Evolutionary conservation across 352 stramenopile genomes (phyloP).

Genomic region (Phytophthora pluvialis): DNA sequence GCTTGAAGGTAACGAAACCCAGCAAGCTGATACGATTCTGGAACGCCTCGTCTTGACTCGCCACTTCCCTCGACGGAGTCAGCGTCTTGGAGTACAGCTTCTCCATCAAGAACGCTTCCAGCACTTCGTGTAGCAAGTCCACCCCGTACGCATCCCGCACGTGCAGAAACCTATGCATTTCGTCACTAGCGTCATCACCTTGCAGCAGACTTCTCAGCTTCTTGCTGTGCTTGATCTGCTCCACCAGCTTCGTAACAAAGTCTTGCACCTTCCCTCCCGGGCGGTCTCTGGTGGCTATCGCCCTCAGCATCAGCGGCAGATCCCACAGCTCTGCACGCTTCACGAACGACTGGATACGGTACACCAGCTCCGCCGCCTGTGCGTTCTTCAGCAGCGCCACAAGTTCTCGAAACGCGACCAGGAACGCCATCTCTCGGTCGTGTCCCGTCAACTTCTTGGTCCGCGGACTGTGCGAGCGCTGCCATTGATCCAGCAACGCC

Average conservation of each 20-base stretch:
- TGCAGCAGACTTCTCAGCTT: constrained; percentile 40
- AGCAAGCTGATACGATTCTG: constrained; percentile 71
- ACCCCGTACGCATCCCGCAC: constrained; percentile 45
- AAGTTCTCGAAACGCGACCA: constrained; percentile 66
- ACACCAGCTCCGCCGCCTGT: constrained; percentile 70
- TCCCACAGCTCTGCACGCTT: constrained; percentile 67
- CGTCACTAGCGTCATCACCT: constrained; percentile 10
- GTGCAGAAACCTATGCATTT: constrained; percentile 37
- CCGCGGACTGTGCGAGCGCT: constrained; percentile 40
- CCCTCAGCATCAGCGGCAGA: constrained; percentile 51
- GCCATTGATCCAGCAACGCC: constrained; percentile 50
- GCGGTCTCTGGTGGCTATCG: constrained; percentile 44
- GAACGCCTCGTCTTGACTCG: constrained; percentile 64
- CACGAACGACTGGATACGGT: constrained; percentile 83
- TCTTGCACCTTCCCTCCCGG: constrained; percentile 63
- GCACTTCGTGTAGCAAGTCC: constrained; percentile 63
- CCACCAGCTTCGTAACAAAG: constrained; percentile 69
- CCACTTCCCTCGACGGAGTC: constrained; percentile 47
- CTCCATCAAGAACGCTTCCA: constrained; percentile 92
- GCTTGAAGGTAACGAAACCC: constrained; percentile 81
- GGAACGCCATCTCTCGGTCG: constrained; percentile 67
- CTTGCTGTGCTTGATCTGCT: constrained; percentile 57
- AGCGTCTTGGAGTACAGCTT: constrained; percentile 86
- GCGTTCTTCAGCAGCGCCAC: constrained; percentile 65
- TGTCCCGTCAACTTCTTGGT: constrained; percentile 38